Percentiles rank a stretch among this genome's conserved stretches.
Conservation (phyloP, 2,329 filamentous ascomycete species). For the Ceratocystis papillata region DNA sequence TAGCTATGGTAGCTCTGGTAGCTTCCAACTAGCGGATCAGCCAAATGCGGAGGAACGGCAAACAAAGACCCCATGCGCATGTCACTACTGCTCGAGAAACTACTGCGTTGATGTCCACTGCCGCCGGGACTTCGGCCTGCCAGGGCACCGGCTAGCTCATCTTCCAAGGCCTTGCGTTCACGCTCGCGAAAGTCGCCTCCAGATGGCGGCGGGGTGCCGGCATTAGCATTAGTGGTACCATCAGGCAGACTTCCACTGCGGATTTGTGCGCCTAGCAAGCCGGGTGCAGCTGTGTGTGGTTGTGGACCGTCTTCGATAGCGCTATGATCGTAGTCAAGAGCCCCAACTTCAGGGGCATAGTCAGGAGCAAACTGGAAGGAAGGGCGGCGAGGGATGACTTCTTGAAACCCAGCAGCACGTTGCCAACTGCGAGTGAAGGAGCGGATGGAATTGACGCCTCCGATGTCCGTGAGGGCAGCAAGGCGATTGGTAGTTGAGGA, state of each 20-base stretch:
- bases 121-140: conserved; percentile 7
- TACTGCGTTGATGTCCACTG: conserved; percentile 10
- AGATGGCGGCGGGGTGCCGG: neutral
- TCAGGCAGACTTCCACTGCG: conserved; percentile 30
- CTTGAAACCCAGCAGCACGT: conserved; percentile 75
- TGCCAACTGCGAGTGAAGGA: conserved; percentile 91
- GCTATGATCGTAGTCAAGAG: conserved; percentile 22
- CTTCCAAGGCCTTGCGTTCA: conserved; percentile 40
- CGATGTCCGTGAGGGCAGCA: conserved; percentile 55
- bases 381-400: conserved; percentile 70
- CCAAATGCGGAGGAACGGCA: conserved; percentile 48
- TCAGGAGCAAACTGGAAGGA: conserved; percentile 59
- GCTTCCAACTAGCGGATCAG: conserved; percentile 60
- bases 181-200: conserved; percentile 34
- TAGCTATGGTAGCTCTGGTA: conserved; percentile 50
- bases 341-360: conserved; percentile 36
- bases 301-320: conserved; percentile 26
- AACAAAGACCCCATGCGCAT: conserved; percentile 43
- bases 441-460: conserved; percentile 86
- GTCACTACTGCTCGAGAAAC: conserved; percentile 22
- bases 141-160: conserved; percentile 28
- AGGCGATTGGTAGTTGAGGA: conserved; percentile 51
- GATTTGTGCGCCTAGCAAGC: conserved; percentile 45
- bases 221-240: no score
- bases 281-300: conserved; percentile 30